Evolutionary conservation across 768 basidiomycete genomes (phyloP), one percentile per base, ranked within the genome.

Genomic region (Mrakia blollopis): DNA sequence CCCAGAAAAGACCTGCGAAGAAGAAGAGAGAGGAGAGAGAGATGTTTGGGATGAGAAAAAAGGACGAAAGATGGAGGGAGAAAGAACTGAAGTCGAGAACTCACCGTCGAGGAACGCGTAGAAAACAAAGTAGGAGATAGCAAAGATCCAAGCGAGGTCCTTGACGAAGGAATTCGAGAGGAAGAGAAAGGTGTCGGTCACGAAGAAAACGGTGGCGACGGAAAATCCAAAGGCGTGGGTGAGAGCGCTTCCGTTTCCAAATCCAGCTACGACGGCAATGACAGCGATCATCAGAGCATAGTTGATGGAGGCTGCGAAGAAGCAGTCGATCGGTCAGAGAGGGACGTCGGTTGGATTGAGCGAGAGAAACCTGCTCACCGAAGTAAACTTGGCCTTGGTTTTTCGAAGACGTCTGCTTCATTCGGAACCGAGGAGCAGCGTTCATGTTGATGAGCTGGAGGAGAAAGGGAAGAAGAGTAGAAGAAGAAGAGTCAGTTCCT

Each of bases 361-460:
- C 10, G 32, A 63, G 30, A 3, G 30, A 21, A 32, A 63, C n/a
- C n/a, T n/a, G 7, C 30, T 13, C n/a, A 63, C 62, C 62, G 32
- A 91, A 87, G 80, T 89, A 91, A 16, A 91, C 86, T 79, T 91
- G 89, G 3, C 90, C 90, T 79, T 89, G 87, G n/a, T 88, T 85
- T 0, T 83, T 85, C 35, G 88, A 87, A 1, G 89, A 90, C 0
- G 90, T 91, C 80, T 90, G 87, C 4, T 85, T 54, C 39, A 74
- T 69, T 35, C 79, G 60, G 21, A 78, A 86, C 78, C 87, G 87
- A 4, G 88, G 89, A 77, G 89, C 85, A 47, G 86, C 85, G 75
- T 88, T 87, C 83, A 87, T 86, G 80, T 88, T 88, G 79, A 91
- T 87, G 67, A 91, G 84, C 82, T 91, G 57, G n/a, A 25, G 28